phyloP scores from a whole-genome alignment of 2,329 filamentous ascomycete genomes.

The Diaporthe vexans region DNA sequence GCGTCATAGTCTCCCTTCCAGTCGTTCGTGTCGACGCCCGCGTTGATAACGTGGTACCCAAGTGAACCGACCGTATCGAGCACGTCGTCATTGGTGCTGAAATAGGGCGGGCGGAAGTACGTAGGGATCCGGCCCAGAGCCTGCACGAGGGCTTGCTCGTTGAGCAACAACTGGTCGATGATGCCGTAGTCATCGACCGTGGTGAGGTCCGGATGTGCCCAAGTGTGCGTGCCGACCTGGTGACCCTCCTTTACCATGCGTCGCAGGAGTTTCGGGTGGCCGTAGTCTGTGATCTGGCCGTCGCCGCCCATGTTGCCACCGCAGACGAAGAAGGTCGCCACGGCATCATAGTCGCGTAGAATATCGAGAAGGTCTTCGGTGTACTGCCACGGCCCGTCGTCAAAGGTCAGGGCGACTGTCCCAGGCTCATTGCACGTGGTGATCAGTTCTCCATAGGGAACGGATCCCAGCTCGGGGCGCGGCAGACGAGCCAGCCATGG shows the following conservation, averaged over 20 bases:
- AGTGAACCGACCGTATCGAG: slow-evolving; percentile 46
- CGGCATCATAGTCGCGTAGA: slow-evolving; percentile 69
- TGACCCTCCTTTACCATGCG: slow-evolving; percentile 61
- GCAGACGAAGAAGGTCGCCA: slow-evolving; percentile 78
- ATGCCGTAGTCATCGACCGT: slow-evolving; percentile 51
- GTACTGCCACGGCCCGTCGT: slow-evolving; percentile 75
- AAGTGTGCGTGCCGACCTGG: slow-evolving; percentile 64
- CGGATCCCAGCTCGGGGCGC: slow-evolving; percentile 65
- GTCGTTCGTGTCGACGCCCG: slow-evolving; percentile 44
- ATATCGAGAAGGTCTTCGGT: slow-evolving; percentile 74
- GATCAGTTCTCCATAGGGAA: slow-evolving; percentile 70
- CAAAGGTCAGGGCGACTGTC: slow-evolving; percentile 75
- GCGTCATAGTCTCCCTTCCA: slow-evolving; percentile 39
- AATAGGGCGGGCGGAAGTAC: slow-evolving; percentile 41
- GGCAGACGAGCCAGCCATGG: slow-evolving; percentile 54
- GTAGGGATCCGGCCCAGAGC: slow-evolving; percentile 61
- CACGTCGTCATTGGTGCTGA: slow-evolving; percentile 27
- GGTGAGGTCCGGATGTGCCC: slow-evolving; percentile 59
- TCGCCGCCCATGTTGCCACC: slow-evolving; percentile 60
- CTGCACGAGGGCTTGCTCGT: slow-evolving; percentile 60
- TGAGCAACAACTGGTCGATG: slow-evolving; percentile 57
- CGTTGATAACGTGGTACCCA: slow-evolving; percentile 55
- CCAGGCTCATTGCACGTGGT: slow-evolving; percentile 69
- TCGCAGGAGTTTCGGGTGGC: slow-evolving; percentile 52
- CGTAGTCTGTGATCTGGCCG: slow-evolving; percentile 37